Percentiles rank a stretch among this genome's conserved stretches.
Conservation (phyloP, 257 asterid species). For the Ballota nigra region DNA sequence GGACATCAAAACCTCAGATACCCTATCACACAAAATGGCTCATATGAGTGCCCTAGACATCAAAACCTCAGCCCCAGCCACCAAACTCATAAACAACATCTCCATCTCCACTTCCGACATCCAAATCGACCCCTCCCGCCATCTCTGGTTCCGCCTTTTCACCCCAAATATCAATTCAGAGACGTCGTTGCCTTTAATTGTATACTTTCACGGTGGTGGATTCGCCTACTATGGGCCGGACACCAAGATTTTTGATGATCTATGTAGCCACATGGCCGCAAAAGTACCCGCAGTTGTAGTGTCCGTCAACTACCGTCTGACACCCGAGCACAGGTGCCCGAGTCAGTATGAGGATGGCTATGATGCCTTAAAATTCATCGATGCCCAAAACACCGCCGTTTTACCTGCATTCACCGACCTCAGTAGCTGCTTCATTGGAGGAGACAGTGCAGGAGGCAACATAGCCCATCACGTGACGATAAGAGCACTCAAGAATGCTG, state of each 20-base stretch:
- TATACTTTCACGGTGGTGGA: constrained; percentile 50
- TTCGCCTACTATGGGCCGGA: constrained; percentile 25
- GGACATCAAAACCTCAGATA: too few relatives aligned
- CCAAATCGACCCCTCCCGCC: background rate
- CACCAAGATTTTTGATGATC: constrained; percentile 7
- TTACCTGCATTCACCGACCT: too few relatives aligned
- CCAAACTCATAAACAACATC: constrained; percentile 21
- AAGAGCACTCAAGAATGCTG: background rate
- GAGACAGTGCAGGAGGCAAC: background rate
- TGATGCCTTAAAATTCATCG: too few relatives aligned
- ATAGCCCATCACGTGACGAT: background rate
- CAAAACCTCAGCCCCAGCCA: too few relatives aligned
- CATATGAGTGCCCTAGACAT: too few relatives aligned
- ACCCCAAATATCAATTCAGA: background rate
- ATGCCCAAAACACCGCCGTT: too few relatives aligned
- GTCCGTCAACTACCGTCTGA: constrained; percentile 41
- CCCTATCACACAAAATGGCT: too few relatives aligned
- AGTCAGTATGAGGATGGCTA: constrained; percentile 37
- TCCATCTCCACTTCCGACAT: background rate
- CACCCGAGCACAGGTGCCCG: constrained; percentile 41
- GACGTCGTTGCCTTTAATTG: constrained; percentile 27
- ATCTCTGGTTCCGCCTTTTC: constrained; percentile 21
- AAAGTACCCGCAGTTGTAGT: constrained; percentile 31
- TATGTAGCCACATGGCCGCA: constrained; percentile 35
- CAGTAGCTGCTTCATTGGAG: background rate